Base-by-base conservation (phyloP, 2,329 filamentous ascomycete species). In the Atkinsonella texensis region DNA sequence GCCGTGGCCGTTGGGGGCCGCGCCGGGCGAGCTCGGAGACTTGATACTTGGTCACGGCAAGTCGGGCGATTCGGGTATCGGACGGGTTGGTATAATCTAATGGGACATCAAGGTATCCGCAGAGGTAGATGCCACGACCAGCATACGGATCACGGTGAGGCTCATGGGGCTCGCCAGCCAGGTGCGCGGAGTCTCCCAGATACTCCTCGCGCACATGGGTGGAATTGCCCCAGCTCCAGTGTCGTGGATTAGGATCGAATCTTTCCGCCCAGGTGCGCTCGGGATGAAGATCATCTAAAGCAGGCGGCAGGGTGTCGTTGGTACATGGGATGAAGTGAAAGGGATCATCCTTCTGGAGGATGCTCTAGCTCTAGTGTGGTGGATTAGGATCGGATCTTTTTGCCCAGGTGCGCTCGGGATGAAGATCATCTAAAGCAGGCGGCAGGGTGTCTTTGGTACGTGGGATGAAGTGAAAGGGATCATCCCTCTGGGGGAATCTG, bases 271-370 rank as follows among this genome's bases (percentile, higher is more conserved):
- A 76, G 15, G 61, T 70, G 11, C 50, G 45, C 12, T 63, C 58
- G 0, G 71, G 63, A 4, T 64, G 44, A 12, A 59, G 43, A 43
- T 74, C 71, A 23, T 72, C 65, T 15, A 75, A 64, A 1, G 62
- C 56, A 0, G 74, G 73, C 9, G 67, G 68, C 4, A 68, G n/a
- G 0, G 69, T 71, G 8, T 50, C 47, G 40, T 64, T 61, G 4
- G 73, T 75, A 61, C 74, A 76, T 2, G 74, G 73, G 1, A 75
- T 60, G 57, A 75, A 71, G 7, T 55, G 70, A 52, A 77, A 75
- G 1, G 70, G 66, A 49, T 77, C 74, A n/a, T 65, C 57, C 3
- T 64, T 56, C 15, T 56, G 52, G 0, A 73, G 74, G 49, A 74
- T 64, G 4, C 69, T 70, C 73, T 74, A 76, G 57, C 61, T 73